phyloP scores from a whole-genome alignment of 768 basidiomycete genomes.

The Leccinum subtestaceum region DNA sequence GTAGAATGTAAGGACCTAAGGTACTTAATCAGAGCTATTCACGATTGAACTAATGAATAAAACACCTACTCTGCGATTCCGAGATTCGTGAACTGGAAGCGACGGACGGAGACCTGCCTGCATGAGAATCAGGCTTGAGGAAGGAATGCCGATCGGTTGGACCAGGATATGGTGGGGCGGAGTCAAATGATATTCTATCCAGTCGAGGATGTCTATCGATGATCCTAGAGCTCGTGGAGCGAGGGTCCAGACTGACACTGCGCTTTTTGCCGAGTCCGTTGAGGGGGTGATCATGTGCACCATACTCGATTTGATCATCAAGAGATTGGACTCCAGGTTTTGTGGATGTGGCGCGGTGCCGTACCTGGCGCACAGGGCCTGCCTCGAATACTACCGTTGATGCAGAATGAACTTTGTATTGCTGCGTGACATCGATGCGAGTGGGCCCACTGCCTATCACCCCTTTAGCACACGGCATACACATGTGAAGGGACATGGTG shows the following conservation, averaged over 20 bases:
- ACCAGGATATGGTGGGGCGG: conserved; percentile 34
- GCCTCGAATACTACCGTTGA: conserved; percentile 74
- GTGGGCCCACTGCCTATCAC: conserved; percentile 60
- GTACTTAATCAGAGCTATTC: neutral
- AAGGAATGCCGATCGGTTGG: conserved; percentile 1
- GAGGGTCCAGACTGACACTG: conserved; percentile 14
- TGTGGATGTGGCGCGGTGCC: conserved; percentile 13
- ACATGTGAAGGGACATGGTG: neutral
- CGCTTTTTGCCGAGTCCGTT: neutral
- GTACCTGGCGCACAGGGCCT: conserved; percentile 34
- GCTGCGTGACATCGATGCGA: conserved; percentile 74
- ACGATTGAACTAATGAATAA: neutral
- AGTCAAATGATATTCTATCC: conserved; percentile 6
- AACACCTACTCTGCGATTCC: conserved; percentile 10
- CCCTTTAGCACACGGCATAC: neutral
- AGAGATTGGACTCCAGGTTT: conserved; percentile 14
- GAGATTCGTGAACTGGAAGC: conserved; percentile 10
- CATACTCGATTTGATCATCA: conserved; percentile 2
- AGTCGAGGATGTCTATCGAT: neutral
- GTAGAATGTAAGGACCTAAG: conserved; percentile 11
- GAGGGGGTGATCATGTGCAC: neutral
- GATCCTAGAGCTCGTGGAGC: neutral
- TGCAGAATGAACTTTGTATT: conserved; percentile 69
- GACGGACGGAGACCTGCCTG: conserved; percentile 9
- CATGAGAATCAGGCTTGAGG: neutral